These are phyloP conservation scores for Fonsecaea nubica DNA, from an alignment of 2,329 filamentous ascomycete species.

Conservation along the genomic window DNA sequence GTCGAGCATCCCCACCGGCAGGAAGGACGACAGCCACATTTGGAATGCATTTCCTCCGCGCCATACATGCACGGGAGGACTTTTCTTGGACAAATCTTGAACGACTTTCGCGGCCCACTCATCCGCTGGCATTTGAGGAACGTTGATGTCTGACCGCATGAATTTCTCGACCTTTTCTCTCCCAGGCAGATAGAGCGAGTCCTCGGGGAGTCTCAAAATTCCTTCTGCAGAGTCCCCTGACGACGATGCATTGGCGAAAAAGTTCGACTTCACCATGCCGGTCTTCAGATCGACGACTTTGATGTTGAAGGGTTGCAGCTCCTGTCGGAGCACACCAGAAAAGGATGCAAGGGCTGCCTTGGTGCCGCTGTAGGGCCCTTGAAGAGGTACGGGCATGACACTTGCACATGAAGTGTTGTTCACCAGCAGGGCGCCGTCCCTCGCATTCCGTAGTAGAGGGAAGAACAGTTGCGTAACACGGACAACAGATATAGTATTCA, in stretches of 20 bases:
- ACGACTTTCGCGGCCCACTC: slow-evolving; percentile 55
- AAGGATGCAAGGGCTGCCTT: slow-evolving; percentile 43
- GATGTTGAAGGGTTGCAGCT: slow-evolving; percentile 44
- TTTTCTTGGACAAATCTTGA: slow-evolving; percentile 59
- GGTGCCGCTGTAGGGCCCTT: slow-evolving; percentile 44
- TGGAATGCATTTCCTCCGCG: slow-evolving; percentile 22
- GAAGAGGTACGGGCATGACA: slow-evolving; percentile 43
- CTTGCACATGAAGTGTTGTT: slow-evolving; percentile 48
- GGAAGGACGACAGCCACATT: slow-evolving; percentile 17
- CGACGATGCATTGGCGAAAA: slow-evolving; percentile 16
- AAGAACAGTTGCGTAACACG: slow-evolving; percentile 45
- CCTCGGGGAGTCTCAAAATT: slow-evolving; percentile 9
- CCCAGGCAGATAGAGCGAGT: slow-evolving; percentile 20
- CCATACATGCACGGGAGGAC: slow-evolving; percentile 31
- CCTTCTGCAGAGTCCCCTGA: slow-evolving; percentile 5
- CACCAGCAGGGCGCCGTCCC: slow-evolving; percentile 50
- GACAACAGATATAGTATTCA: slow-evolving; percentile 52
- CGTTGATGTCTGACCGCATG: slow-evolving; percentile 15
- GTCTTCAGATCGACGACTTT: slow-evolving; percentile 42
- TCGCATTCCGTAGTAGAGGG: slow-evolving; percentile 50
- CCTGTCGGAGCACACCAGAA: slow-evolving; percentile 48
- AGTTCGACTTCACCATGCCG: slow-evolving; percentile 37
- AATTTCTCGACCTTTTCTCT: slow-evolving; percentile 29
- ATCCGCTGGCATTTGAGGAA: slow-evolving; percentile 10
- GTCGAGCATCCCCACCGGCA: slow-evolving; percentile 27